Base-by-base conservation (phyloP, 129 eudicot species). In the Helianthus tuberosus region DNA sequence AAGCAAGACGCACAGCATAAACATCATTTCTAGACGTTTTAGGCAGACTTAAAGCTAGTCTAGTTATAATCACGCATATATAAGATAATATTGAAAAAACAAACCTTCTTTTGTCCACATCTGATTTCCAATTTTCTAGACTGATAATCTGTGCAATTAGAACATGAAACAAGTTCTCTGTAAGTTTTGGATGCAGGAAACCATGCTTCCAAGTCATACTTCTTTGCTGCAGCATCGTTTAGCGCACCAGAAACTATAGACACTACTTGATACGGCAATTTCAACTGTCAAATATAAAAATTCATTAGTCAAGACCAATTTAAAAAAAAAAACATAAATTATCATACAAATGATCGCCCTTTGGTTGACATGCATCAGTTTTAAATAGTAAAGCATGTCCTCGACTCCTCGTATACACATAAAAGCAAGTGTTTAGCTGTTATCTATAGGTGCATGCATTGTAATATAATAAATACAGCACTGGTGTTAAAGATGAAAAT, bases 181-280 rank as follows among this genome's bases (percentile, higher is more conserved):
- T 77, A 88, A 27, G 97, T 81, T 15, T 65, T 74, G 36, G 98
- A 93, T 38, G 98, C 89, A 47, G 98, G 98, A 67, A 86, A 93
- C 98, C 98, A 93, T 36, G 89, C 97, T 80, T 93, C 98, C 88
- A 93, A 83, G 70, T 93, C 98, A 50, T 84, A 90, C 81, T 93
- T 93, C 80, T 90, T 93, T 38, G 98, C 97, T 11, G 98, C 98
- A 67, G 98, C 93, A 78, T 93, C 98, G 35, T 90, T 93, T 58
- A 93, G 53, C 7, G 97, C 98, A 52, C 98, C 98, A 58, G 97
- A 88, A 73, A 93, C 98, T 23, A 93, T 88, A 4, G 98, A 58
- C 59, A 93, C 98, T 32, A 93, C 53, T 27, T 83, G 96, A 78
- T 93, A 90, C 0, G 98, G 98, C 76, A 93, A 71, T 23, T 88